Base-by-base conservation (phyloP, 495 filamentous ascomycete genomes). In the Xylaria cubensis region DNA sequence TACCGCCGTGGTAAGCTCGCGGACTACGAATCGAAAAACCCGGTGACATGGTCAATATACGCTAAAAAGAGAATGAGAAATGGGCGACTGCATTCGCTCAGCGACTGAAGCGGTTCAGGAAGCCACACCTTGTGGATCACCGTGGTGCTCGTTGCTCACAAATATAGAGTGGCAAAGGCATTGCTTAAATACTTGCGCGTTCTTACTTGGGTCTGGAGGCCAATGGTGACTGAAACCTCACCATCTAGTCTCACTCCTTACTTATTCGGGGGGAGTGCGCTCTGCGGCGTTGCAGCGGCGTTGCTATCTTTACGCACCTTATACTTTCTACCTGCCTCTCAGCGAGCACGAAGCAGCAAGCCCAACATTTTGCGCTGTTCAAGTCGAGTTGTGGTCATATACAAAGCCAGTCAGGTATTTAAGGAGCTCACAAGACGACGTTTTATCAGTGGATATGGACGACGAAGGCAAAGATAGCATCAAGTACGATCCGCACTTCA, bases 401-500 rank as follows among this genome's bases (percentile, higher is more conserved):
- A 44, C 9, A 26, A 24, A 44, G 39, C n/a, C 4, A 34, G 17
- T 29, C 12, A 64, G 13, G 29, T n/a, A 42, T 44, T 64, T 44
- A 6, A 10, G 44, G 44, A 29, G 8, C 21, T 42, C 21, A 21
- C 13, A 13, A 26, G 24, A 44, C 19, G 36, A 64, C 36, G 12
- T 44, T 15, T 13, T 17, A 44, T 6, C n/a, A 44, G 42, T 42
- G 9, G 24, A 32, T 41, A 71, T 50, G 62, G 34, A 64, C 1
- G 53, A n/a, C 41, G 39, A 58, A 17, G 26, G 64, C 17, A 59
- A 67, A 44, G 76, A 73, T 56, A 36, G 21, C 66, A 58, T 71
- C 1, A 71, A 81, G 59, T 77, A 81, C 77, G 86, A 92, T 76
- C 87, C 88, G 51, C 81, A 85, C 62, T 91, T 94, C 85, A 93